Conservation (phyloP, 2,329 filamentous ascomycete genomes). For the Juglanconis oblonga region DNA sequence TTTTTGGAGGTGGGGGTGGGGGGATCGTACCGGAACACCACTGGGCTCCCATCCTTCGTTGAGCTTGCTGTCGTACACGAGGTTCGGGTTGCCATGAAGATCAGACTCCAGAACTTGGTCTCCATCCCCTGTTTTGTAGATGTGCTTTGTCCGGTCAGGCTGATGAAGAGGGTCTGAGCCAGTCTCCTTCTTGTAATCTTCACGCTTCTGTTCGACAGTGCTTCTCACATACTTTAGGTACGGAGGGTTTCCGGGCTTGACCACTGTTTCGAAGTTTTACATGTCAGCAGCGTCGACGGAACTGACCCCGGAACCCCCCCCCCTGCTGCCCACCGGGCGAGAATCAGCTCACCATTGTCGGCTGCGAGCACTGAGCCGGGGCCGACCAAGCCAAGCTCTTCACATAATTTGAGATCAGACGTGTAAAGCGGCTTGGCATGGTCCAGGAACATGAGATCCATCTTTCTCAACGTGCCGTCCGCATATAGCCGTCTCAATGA, state of each 20-base stretch:
- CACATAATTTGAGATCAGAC: conserved; percentile 72
- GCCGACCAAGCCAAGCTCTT: conserved; percentile 63
- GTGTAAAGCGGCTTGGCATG: conserved; percentile 77
- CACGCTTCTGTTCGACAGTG: conserved; percentile 59
- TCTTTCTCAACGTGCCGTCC: conserved; percentile 49
- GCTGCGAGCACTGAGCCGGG: conserved; percentile 63
- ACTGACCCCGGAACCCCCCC: too few species aligned
- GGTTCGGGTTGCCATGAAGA: conserved; percentile 55
- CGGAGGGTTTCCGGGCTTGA: conserved; percentile 68
- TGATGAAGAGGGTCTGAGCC: conserved; percentile 30
- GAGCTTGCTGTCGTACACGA: conserved; percentile 64
- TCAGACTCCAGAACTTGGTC: conserved; percentile 34
- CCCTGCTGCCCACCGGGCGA: not conserved
- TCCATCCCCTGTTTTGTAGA: conserved; percentile 55
- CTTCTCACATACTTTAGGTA: conserved; percentile 70
- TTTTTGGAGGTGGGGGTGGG: too few species aligned
- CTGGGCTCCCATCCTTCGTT: conserved; percentile 66
- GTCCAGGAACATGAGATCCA: conserved; percentile 76
- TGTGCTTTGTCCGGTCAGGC: conserved; percentile 41
- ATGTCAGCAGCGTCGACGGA: not conserved
- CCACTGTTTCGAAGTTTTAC: conserved; percentile 36
- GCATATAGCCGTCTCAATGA: conserved; percentile 59
- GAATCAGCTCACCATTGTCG: conserved; percentile 50
- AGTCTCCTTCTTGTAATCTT: conserved; percentile 30
- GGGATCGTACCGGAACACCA: conserved; percentile 44